Base-by-base conservation (phyloP, 495 filamentous ascomycete species). In the Jackrogersella multiformis region DNA sequence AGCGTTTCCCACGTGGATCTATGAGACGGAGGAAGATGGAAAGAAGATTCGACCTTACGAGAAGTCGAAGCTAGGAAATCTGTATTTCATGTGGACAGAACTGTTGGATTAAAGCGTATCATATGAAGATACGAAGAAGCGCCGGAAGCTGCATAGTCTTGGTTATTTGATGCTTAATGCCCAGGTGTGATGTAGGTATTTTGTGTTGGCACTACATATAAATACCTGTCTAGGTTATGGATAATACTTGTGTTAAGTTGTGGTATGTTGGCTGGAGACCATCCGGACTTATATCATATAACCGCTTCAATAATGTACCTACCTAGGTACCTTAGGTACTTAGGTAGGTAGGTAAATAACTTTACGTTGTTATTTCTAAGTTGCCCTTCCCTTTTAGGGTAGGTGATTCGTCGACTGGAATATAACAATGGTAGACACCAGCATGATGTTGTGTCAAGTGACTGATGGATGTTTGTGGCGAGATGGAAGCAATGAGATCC, bases 71-170 rank as follows among this genome's bases (percentile, higher is more conserved):
- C 21, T 64, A 13, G 30, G 53, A 5, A 69, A 69, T 32, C 26
- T 69, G 28, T 69, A 49, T 48, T 48, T 64, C 2, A 60, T 69
- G 15, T 69, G 54, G 54, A 69, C 48, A 18, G 66, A 69, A 32
- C 34, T 69, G 59, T 34, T 69, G 34, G 60, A 60, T 64, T 55
- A 60, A 23, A 21, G n/a, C n/a, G n/a, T 20, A 4, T 18, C 15
- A 13, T 42, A n/a, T 42, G 39, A 16, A n/a, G n/a, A n/a, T n/a
- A n/a, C n/a, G n/a, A n/a, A n/a, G n/a, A n/a, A 20, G 39, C 39
- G 7, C 26, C 26, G 26, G 26, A 7, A 30, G 46, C 28, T 20
- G 41, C 10, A 46, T 26, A 24, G 13, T 26, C 6, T 15, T 10
- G 3, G 6, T 46, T 23, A 46, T 46, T 26, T 16, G 9, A 9